Evolutionary conservation across 2,329 filamentous ascomycete species (phyloP).

Genomic region (Westerdykella ornata): DNA sequence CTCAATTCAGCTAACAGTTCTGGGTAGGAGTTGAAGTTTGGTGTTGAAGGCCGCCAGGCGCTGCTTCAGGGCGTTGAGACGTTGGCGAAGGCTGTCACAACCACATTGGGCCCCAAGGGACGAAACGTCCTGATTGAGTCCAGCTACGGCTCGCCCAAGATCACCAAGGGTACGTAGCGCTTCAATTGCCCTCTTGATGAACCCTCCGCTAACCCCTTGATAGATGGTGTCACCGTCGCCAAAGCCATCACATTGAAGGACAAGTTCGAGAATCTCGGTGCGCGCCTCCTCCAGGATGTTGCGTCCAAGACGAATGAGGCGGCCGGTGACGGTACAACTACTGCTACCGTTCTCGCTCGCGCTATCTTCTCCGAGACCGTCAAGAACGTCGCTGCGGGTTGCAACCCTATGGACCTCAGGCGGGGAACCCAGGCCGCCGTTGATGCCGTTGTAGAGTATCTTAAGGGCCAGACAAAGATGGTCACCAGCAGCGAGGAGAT

Average conservation of each 20-base stretch:
- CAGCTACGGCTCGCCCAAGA: constrained; percentile 97
- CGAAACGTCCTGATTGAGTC: constrained; percentile 98
- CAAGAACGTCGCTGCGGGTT: constrained; percentile 98
- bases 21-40: constrained; percentile 88
- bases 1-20: constrained; percentile 2
- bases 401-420: constrained; percentile 99
- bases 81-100: constrained; percentile 89
- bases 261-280: constrained; percentile 99
- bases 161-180: constrained; percentile 76
- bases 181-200: not conserved
- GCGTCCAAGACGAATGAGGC: constrained; percentile 99
- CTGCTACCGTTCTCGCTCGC: constrained; percentile 90
- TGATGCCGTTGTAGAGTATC: constrained; percentile 86
- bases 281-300: constrained; percentile 92
- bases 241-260: constrained; percentile 90
- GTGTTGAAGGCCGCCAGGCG: constrained; percentile 83
- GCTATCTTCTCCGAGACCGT: constrained; percentile 99
- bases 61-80: constrained; percentile 94
- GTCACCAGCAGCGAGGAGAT: constrained; percentile 97
- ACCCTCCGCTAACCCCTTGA: constrained; percentile 11
- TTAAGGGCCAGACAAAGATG: constrained; percentile 93
- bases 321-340: constrained; percentile 97
- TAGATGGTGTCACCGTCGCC: constrained; percentile 50
- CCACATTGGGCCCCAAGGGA: constrained; percentile 94
- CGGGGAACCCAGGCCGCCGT: constrained; percentile 96